Evolutionary conservation across 1,284 basidiomycete species (phyloP).

Genomic region (Rhodofomes roseus): DNA sequence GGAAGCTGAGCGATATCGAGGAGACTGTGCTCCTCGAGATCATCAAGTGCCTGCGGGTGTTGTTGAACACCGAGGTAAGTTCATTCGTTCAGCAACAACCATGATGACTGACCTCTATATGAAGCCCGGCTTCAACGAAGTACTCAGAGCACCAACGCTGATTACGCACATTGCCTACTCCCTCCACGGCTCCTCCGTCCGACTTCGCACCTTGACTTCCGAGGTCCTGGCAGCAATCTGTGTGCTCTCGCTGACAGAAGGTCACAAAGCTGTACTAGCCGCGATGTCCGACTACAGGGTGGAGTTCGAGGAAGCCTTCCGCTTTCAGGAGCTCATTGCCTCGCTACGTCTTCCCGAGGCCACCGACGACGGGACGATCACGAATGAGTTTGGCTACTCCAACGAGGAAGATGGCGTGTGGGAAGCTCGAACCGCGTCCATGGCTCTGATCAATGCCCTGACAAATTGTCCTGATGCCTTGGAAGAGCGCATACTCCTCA

Average conservation of each 20-base stretch:
- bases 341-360: conserved; percentile 57
- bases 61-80: conserved; percentile 83
- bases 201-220: conserved; percentile 68
- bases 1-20: conserved; percentile 58
- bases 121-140: conserved; percentile 66
- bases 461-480: conserved; percentile 74
- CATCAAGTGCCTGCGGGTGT: conserved; percentile 76
- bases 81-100: conserved; percentile 20
- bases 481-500: conserved; percentile 73
- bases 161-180: conserved; percentile 75
- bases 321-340: conserved; percentile 75
- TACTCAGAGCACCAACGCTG: conserved; percentile 62
- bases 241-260: conserved; percentile 68
- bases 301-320: conserved; percentile 69
- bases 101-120: conserved; percentile 5
- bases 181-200: conserved; percentile 64
- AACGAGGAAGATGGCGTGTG: conserved; percentile 67
- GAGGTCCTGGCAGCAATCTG: conserved; percentile 85
- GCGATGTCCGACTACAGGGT: conserved; percentile 80
- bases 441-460: conserved; percentile 81
- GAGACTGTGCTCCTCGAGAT: conserved; percentile 69
- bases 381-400: conserved; percentile 35
- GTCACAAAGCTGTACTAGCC: conserved; percentile 70
- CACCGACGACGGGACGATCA: conserved; percentile 31
- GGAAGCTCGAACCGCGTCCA: conserved; percentile 76